Evolutionary conservation across 2,329 filamentous ascomycete genomes (phyloP).

Genomic region (Penicillium sp.): DNA sequence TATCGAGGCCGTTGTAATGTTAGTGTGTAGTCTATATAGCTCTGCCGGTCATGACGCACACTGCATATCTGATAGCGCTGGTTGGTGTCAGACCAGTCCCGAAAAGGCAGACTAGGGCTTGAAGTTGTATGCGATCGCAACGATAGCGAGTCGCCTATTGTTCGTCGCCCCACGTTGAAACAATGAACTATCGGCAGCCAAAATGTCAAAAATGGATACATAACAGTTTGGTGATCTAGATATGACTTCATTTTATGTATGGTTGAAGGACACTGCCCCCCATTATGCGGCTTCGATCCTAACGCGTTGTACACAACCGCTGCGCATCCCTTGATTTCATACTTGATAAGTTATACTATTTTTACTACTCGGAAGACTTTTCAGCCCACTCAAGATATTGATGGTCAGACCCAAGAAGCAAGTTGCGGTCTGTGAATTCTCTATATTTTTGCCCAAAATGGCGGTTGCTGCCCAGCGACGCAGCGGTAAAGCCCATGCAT

Average conservation of each 20-base stretch:
- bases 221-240: background rate
- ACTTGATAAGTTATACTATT: slow-evolving; percentile 6
- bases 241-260: background rate
- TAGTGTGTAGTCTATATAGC: background rate
- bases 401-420: slow-evolving; percentile 10
- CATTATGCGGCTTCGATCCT: slow-evolving; percentile 9
- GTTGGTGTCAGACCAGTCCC: slow-evolving; percentile 12
- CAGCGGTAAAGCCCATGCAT: slow-evolving; percentile 36
- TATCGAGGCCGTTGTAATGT: background rate
- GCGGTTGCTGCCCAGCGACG: slow-evolving; percentile 37
- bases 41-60: slow-evolving; percentile 4
- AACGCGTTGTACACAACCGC: slow-evolving; percentile 4
- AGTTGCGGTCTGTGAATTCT: slow-evolving; percentile 30
- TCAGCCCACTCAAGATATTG: background rate
- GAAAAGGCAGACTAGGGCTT: slow-evolving; percentile 20
- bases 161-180: slow-evolving; percentile 11
- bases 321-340: background rate
- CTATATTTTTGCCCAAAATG: slow-evolving; percentile 23
- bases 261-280: slow-evolving; percentile 1
- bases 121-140: slow-evolving; percentile 14
- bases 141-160: slow-evolving; percentile 9
- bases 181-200: background rate
- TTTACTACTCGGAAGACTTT: slow-evolving; percentile 2
- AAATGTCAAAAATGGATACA: slow-evolving; percentile 2
- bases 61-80: background rate